Evolutionary conservation across 495 filamentous ascomycete species (phyloP), one percentile per base, ranked within the genome.

Genomic region (Niebla homalea): DNA sequence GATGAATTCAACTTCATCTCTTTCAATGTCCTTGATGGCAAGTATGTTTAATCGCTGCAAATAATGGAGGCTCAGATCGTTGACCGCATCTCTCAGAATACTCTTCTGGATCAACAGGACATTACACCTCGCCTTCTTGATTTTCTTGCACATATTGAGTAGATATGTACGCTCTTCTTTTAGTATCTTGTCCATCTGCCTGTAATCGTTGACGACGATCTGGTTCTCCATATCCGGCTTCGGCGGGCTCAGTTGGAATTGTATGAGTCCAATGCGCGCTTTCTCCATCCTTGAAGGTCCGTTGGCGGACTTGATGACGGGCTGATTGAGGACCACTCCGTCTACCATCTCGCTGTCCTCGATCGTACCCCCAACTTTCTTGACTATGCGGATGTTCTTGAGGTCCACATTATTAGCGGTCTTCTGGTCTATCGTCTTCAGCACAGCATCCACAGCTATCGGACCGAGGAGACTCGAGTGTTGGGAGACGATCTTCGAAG

Each of bases 221-320:
- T 92, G 88, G 70, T 98, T 98, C 67, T 98, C 92, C 92, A 98
- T 97, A 69, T 98, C 92, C 55, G 92, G 92, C 71, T 98, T 98
- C 0, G 92, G 92, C 5, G 92, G 90, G 64, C 87, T 94, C 50
- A 98, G 80, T 64, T 97, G 92, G 77, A 98, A 98, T 64, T 98
- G 92, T 58, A 98, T 96, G 49, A 98, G 73, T 37, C 88, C 92
- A 70, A 98, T 98, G 71, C 70, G 82, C 42, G 92, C 93, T 75
- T 96, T 98, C 71, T 98, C 92, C 75, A 96, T 90, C 63, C 89
- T 77, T 56, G 84, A 77, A 19, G 92, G 90, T 6, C 92, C 92
- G 57, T 89, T 87, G 18, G 85, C 89, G 64, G 78, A 86, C 77
- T 98, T 98, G 64, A 97, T 80, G 40, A 93, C 89, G 19, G 78